Evolutionary conservation across 1,139 yeast species (phyloP), one percentile per base, ranked within the genome.

Genomic region (Geotrichum macrosporum): DNA sequence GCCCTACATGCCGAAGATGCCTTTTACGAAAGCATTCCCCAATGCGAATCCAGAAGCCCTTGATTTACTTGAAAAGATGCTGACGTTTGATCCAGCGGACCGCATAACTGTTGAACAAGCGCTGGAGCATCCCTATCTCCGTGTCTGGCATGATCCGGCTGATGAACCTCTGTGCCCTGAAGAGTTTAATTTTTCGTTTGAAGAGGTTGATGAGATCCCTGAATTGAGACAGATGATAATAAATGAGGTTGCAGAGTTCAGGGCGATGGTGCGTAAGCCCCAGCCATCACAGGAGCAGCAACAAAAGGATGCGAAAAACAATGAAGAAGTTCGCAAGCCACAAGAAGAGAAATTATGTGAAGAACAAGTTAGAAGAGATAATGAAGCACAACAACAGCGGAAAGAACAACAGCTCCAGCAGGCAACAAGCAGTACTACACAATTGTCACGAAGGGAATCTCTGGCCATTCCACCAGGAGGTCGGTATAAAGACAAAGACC

Each of bases 131-230:
- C 95, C 95, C 8, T 92, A 92, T 62, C 72, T 92, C 49, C 73
- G 81, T 46, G 82, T 92, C 31, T 92, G 98, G 98, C 97, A 89
- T 64, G 98, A 92, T 62, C 95, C 96, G 2, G 77, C 80, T 27
- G 98, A 92, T 62, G 98, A 92, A 65, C 96, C 96, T 3, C 81
- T 75, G 40, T 88, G 96, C 64, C 80, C 81, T 45, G 71, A 77
- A 2, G 83, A 84, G 58, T 89, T 92, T 65, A 96, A 92, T 63
- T 92, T 92, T 63, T 73, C 86, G 4, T 92, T 92, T 64, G 98
- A 92, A 68, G 82, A 78, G 12, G 84, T 84, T 33, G 88, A 87
- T 53, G 96, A 88, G 55, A 72, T 86, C 63, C 84, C 77, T 12
- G 70, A 76, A 21, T 84, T 92, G 85, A 79, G 79, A 57, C 73